phyloP scores from a whole-genome alignment of 2,329 filamentous ascomycete genomes.

The Coniella vitis region DNA sequence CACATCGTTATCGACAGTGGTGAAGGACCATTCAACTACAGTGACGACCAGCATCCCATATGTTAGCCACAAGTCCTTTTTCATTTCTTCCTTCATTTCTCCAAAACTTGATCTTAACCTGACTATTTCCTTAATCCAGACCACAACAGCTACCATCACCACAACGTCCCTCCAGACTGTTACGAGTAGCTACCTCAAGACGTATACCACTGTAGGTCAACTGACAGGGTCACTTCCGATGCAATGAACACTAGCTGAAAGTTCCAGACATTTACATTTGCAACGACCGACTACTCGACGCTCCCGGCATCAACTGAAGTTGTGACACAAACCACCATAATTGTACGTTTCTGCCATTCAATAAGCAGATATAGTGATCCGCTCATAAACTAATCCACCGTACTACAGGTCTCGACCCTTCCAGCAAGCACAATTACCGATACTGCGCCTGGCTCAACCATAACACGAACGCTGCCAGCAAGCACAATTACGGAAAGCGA shows the following conservation, averaged over 20 bases:
- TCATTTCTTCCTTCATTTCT: neutral
- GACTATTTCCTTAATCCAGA: neutral
- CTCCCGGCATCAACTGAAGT: conserved; percentile 4
- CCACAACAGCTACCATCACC: neutral
- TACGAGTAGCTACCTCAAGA: neutral
- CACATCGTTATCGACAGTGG: neutral
- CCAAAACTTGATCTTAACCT: neutral
- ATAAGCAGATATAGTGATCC: too few relatives aligned
- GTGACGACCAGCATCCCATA: conserved; percentile 1
- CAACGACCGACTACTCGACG: conserved; percentile 3
- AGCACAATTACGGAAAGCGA: conserved; percentile 15
- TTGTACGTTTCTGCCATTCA: neutral
- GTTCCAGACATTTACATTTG: neutral
- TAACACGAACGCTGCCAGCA: conserved; percentile 1
- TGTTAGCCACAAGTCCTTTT: neutral
- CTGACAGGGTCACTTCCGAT: neutral
- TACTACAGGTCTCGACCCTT: conserved; percentile 1
- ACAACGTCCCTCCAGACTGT: neutral
- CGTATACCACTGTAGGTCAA: neutral
- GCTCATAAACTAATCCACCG: too few relatives aligned
- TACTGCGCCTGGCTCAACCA: conserved; percentile 5
- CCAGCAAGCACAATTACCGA: conserved; percentile 11
- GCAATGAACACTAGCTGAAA: neutral
- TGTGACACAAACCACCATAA: conserved; percentile 6
- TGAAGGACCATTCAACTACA: conserved; percentile 1